Base-by-base conservation (phyloP, 176 grass and related monocot genomes). In the Elaeis guineensis region DNA sequence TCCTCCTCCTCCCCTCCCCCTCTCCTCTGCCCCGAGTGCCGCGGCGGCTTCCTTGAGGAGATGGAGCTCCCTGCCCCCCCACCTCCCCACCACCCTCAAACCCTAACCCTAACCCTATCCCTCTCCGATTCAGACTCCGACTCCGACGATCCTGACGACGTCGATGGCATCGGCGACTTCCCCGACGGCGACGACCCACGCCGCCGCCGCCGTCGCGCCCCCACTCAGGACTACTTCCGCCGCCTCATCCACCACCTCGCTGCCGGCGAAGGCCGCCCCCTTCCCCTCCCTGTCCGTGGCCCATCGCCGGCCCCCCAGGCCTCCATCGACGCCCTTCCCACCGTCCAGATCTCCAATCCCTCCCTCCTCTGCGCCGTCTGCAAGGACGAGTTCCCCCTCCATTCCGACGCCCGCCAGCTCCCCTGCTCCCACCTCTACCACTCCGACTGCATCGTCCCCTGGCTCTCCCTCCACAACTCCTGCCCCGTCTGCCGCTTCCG, bases 341-440 rank as follows among this genome's bases (percentile, higher is more conserved):
- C 69, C 9, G 58, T 96, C 29, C 64, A 63, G 52, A 77, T 96
- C 20, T 79, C 87, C 15, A 80, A 88, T 12, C 61, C 52, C 51
- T 70, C 72, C 54, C 54, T 66, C 0, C 39, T 28, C 18, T 96
- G 92, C 63, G 75, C 92, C 52, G 80, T 96, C 26, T 96, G 92
- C 75, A 85, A 85, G 76, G 87, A 90, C 23, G 87, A 96, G 56
- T 83, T 96, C 44, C 25, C 76, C 0, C 69, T 80, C 29, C 70
- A 72, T 26, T 72, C 73, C 16, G 6, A n/a, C 1, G 92, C 78
- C 7, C 54, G 76, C 16, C 82, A 22, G 50, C 92, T 96, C 50
- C 92, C 92, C 19, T 96, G 92, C 21, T 66, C 74, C 25, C 92
- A 96, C 69, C 50, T 90, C 48, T 96, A 90, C 59, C 92, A 96